Base-by-base conservation (phyloP, 257 asterid genomes). In the Penstemon davidsonii region DNA sequence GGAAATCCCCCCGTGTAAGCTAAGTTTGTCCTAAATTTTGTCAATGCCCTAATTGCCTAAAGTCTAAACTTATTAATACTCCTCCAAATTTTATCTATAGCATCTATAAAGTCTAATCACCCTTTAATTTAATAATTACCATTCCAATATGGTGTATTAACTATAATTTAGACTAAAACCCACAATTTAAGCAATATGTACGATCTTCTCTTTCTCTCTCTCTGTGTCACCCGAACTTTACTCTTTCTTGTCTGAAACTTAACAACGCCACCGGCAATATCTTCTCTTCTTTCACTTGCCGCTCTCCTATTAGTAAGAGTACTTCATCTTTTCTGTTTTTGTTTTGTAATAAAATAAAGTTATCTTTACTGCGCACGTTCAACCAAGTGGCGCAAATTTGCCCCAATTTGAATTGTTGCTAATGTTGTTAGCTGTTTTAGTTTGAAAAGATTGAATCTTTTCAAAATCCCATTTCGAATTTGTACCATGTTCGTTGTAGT, bases 121-220 rank as follows among this genome's bases (percentile, higher is more conserved):
- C 33, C 33, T 25, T 25, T 25, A 25, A 25, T 25, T 25, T 25
- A 25, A 25, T 25, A 25, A 25, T 25, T 25, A 25, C 33, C 33
- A 25, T 25, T 25, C 45, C 12, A 55, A 38, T 8, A 37, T 58
- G 25, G 19, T 19, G 12, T 36, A 43, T 47, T 49, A n/a, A 53
- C 40, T 66, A 53, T 25, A 25, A 25, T 25, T 25, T 25, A 25
- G 33, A 37, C 15, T 42, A 51, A 64, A 71, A 64, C 77, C 73
- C 83, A 10, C 47, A 39, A 56, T 69, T 67, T 78, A 80, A 78
- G 88, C 81, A 70, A 78, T n/a, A 78, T 66, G 76, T 66, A 75
- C 81, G 67, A 75, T 51, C 33, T 61, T 25, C 78, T 46, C 58
- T 68, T 72, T 44, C 68, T 46, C 78, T 41, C 81, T 52, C 74